Evolutionary conservation across 352 stramenopile genomes (phyloP), one percentile per base, ranked within the genome.

Genomic region (Globisporangium paddicum): DNA sequence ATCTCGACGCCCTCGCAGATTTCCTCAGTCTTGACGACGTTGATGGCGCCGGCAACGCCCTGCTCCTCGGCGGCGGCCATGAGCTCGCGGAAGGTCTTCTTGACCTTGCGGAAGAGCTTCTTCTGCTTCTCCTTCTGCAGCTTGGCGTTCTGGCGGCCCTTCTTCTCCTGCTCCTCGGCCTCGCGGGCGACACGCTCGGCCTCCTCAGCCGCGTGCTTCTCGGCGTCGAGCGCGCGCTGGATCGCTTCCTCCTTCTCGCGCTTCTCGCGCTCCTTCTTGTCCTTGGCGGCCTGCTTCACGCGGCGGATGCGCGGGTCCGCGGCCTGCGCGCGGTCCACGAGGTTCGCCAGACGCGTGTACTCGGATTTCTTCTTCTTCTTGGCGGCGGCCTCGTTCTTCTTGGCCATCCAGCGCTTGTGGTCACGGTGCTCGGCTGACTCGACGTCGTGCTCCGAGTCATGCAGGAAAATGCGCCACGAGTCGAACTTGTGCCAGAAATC

Each of bases 331-430:
- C 84, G 82, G 72, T 93, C 84, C 42, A 93, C 82, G 14, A 93
- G 73, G 61, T 75, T 87, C 48, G 82, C 82, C 0, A 93, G 77
- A 70, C 84, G 84, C 16, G 73, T 74, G 72, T 93, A 93, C 69
- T 93, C 84, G 67, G 87, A 80, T 67, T 93, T 93, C 82, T 93
- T 93, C 74, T 87, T 89, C 78, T 93, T 93, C 80, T 93, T 93
- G 52, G 80, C 82, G 0, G 76, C 81, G 5, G 63, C 70, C 60
- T 93, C 84, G 70, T 93, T 93, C 76, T 93, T 93, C 76, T 93
- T 93, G 51, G 82, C 82, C 82, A 93, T 89, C 79, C 79, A 91
- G 25, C 84, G 81, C 77, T 93, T 93, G 67, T 93, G 82, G 69
- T 93, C 82, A 49, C 84, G 84, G 72, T 90, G 79, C 61, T 93